Percentiles rank a stretch among this genome's conserved stretches.
Conservation (phyloP, 371 early-diverging fungal genomes). For the Entomophthora muscae region DNA sequence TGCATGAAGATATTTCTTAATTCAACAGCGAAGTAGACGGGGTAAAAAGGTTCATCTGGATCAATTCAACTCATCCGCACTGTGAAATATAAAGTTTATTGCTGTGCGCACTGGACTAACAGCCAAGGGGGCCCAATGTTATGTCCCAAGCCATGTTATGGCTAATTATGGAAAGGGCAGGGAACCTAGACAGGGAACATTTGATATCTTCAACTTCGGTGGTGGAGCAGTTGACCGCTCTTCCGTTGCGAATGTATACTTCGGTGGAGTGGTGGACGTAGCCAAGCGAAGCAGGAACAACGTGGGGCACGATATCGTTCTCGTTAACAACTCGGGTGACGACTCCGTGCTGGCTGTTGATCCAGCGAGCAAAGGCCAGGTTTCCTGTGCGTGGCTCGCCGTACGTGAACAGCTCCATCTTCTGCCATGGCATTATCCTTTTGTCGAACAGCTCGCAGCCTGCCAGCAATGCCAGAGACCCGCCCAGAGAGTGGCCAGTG, state of each 20-base stretch:
- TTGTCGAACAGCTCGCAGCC: neutral
- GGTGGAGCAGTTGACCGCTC: neutral
- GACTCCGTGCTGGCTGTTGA: neutral
- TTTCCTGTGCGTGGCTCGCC: too few species aligned
- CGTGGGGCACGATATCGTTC: slow-evolving; percentile 1
- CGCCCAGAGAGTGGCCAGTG: slow-evolving; percentile 12
- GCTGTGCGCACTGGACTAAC: too few species aligned
- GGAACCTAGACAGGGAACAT: neutral
- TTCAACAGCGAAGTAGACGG: too few species aligned
- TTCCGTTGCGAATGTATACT: neutral
- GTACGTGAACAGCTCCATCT: slow-evolving; percentile 9
- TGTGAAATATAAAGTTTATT: too few species aligned
- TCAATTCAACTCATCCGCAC: too few species aligned
- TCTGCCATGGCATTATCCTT: neutral
- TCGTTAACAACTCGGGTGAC: neutral
- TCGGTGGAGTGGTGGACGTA: neutral
- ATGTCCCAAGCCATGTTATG: neutral
- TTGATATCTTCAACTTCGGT: neutral
- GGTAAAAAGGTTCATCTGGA: too few species aligned
- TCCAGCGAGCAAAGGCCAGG: neutral
- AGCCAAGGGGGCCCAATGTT: neutral
- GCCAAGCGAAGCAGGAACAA: neutral
- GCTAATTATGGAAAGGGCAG: neutral
- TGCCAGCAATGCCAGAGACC: neutral
- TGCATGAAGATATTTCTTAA: too few species aligned